phyloP scores from a whole-genome alignment of 2,329 filamentous ascomycete genomes.

The Aspergillus awamori region DNA sequence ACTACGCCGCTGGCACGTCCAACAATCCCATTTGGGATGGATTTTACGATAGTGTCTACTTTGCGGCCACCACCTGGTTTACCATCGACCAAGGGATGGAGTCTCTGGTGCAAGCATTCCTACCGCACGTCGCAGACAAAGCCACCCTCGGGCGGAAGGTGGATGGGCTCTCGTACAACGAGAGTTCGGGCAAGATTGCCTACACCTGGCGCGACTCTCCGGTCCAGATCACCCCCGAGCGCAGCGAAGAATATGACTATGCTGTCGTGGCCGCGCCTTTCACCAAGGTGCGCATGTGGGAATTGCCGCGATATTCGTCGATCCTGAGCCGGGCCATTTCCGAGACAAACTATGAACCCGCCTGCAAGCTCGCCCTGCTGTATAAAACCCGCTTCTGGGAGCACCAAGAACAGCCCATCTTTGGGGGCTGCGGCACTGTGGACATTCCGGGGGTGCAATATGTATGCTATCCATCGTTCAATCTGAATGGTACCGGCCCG shows the following conservation, averaged over 20 bases:
- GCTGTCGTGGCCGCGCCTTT: constrained; percentile 68
- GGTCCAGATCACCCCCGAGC: constrained; percentile 45
- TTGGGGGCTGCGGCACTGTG: constrained; percentile 54
- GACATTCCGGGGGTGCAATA: constrained; percentile 35
- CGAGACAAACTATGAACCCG: constrained; percentile 53
- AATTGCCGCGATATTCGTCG: constrained; percentile 58
- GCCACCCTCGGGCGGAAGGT: constrained; percentile 62
- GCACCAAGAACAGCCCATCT: constrained; percentile 58
- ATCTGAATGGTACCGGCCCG: constrained; percentile 39
- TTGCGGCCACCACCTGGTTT: constrained; percentile 61
- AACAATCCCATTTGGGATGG: constrained; percentile 53
- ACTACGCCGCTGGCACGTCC: constrained; percentile 52
- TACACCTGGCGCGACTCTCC: constrained; percentile 57
- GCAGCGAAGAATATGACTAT: constrained; percentile 63
- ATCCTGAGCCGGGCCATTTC: constrained; percentile 53
- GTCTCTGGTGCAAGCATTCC: constrained; percentile 64
- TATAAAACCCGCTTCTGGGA: constrained; percentile 68
- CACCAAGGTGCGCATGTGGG: constrained; percentile 64
- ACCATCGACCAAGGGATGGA: constrained; percentile 66
- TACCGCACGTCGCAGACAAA: constrained; percentile 61
- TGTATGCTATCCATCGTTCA: constrained; percentile 42
- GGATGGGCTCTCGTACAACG: constrained; percentile 58
- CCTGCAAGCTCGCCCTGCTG: constrained; percentile 65
- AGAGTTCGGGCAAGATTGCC: constrained; percentile 56
- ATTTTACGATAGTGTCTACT: constrained; percentile 63